These are phyloP conservation scores for Arthrobotrys conoides DNA, from an alignment of 2,329 filamentous ascomycete genomes.

Conservation along the genomic window DNA sequence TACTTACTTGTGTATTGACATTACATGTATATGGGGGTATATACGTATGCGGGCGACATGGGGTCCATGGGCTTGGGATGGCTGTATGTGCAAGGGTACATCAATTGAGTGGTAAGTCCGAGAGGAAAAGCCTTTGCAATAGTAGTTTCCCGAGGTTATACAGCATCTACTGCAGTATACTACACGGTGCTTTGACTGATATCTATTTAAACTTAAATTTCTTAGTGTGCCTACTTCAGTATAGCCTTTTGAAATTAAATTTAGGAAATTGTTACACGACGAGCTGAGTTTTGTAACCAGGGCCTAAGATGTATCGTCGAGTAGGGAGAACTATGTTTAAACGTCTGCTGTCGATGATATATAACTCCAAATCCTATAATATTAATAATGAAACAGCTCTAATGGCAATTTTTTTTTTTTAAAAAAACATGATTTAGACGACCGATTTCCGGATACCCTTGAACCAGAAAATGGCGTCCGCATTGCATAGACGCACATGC, in stretches of 20 bases:
- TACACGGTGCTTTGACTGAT: neutral
- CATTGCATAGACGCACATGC: slow-evolving; percentile 29
- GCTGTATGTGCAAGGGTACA: slow-evolving; percentile 13
- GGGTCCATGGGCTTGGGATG: slow-evolving; percentile 9
- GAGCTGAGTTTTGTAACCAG: no score
- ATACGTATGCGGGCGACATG: slow-evolving; percentile 11
- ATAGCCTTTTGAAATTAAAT: neutral
- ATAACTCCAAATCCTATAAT: slow-evolving; percentile 6
- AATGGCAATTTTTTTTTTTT: slow-evolving; percentile 17
- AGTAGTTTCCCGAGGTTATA: slow-evolving; percentile 26
- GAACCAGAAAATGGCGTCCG: slow-evolving; percentile 12
- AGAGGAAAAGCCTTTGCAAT: slow-evolving; percentile 4
- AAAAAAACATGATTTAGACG: neutral
- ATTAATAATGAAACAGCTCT: neutral
- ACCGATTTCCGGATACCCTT: slow-evolving; percentile 16
- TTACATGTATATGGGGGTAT: neutral
- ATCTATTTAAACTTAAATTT: slow-evolving; percentile 6
- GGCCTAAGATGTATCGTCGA: neutral
- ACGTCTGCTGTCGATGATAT: no score
- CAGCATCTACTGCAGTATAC: neutral
- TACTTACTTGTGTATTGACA: neutral
- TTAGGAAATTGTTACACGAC: no score
- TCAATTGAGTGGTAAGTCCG: neutral
- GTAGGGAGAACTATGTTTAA: no score
- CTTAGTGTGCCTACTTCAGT: neutral